Base-by-base conservation (phyloP, 208 protist species). In the Crithidia sp. region DNA sequence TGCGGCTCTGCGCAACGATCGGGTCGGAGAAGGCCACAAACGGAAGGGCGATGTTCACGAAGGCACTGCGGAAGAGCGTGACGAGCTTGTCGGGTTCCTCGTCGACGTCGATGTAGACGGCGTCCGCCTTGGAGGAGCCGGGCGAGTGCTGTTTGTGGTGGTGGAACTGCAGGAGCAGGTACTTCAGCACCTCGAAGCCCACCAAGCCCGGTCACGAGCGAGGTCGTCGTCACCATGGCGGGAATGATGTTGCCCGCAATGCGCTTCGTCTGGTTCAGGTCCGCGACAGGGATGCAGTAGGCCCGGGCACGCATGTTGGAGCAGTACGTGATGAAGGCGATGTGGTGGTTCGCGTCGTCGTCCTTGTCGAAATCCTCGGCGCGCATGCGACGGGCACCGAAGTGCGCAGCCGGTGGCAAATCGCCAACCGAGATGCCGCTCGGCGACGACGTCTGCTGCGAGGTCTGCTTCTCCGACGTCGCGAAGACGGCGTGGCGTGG, bases 141-240 rank as follows among this genome's bases (percentile, higher is more conserved):
- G 41, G 37, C 13, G 12, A 37, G 54, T 73, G 40, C 55, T 71
- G 39, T n/a, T 64, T 67, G 39, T 55, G 52, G 54, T 86, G 80
- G 10, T 77, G 76, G 44, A 77, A 86, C 70, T 93, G 85, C 3
- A 89, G 57, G 28, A 92, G 76, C 9, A 97, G 59, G 45, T 99
- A 87, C 89, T 99, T 99, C 76, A 98, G 96, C 39, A 99, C 66
- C 83, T 99, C 99, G 13, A 99, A 74, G 67, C 84, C 90, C 3
- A 99, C 97, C 4, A 99, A 89, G 7, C 99, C 99, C 99, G 45
- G 97, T 97, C 13, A 99, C 98, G 16, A 99, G 66, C 8, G 99
- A 97, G 8, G 99, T 99, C 13, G 99, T 99, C 16, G 99, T 99
- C 56, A 99, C 98, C 88, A 99, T 99, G 9, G 99, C 99, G 19